Base-by-base conservation (phyloP, 1,284 basidiomycete species). In the Schizophyllum commune region DNA sequence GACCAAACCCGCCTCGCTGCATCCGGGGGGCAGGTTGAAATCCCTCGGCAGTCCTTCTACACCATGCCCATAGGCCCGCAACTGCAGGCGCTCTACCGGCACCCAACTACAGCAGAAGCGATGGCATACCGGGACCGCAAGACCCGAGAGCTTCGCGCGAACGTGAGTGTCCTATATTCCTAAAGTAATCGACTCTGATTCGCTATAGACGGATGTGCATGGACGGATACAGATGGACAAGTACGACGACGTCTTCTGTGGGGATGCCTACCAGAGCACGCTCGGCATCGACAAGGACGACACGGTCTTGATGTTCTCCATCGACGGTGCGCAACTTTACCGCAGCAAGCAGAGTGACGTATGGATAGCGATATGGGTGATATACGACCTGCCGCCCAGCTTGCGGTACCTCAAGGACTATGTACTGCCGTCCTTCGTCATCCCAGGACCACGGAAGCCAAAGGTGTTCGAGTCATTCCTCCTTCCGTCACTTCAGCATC, bases 1-100 rank as follows among this genome's bases (percentile, higher is more conserved):
- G 62, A 69, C n/a, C 47, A 11, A 11, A n/a, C n/a, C 47, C 11
- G 11, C 11, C 47, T 51, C 20, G 57, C 21, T 11, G 52, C 34
- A 9, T 47, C 56, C 4, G 17, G 39, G 1, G 58, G 62, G 1
- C 60, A 65, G 20, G 56, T 65, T 1, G 59, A 71, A 0, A 59
- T 56, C 4, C n/a, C n/a, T n/a, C n/a, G n/a, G n/a, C 66, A 68
- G 27, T 63, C 69, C 5, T 77, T 75, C 60, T 66, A 64, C 22
- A 76, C 72, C 0, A 68, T 78, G 5, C 75, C 71, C 1, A 55
- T 77, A 52, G 75, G 72, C 0, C 76, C 74, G 17, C 71, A 72
- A 59, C 58, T 79, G 1, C 73, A 77, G 56, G 73, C 73, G 0
- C 59, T 73, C 2, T 71, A 63, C 47, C 62, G 68, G 8, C 60